Percentiles rank a stretch among this genome's conserved stretches.
phyloP scores from a whole-genome alignment of 2,329 filamentous ascomycete genomes.

The Parafenestella ontariensis region DNA sequence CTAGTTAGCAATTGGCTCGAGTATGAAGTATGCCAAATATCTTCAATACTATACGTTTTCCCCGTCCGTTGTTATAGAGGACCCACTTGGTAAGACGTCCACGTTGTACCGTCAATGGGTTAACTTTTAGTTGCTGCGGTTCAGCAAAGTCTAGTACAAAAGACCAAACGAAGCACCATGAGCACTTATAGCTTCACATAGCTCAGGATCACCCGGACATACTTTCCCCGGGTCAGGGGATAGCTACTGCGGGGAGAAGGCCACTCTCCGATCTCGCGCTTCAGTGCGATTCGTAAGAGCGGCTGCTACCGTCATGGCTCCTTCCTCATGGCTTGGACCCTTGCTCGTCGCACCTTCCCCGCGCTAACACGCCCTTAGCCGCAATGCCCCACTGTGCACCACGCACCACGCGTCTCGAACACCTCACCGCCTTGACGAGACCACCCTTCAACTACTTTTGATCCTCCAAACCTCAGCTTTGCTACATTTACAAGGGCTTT shows the following conservation, averaged over 20 bases:
- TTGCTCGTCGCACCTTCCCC: slow-evolving; percentile 26
- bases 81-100: no score
- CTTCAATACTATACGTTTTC: no score
- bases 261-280: slow-evolving; percentile 1
- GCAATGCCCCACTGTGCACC: slow-evolving; percentile 16
- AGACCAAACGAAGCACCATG: no score
- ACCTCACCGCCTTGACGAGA: slow-evolving; percentile 24
- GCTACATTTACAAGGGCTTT: not conserved
- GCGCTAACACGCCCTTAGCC: slow-evolving; percentile 19
- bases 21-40: no score
- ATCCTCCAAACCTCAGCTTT: not conserved
- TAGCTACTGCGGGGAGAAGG: not conserved
- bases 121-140: no score
- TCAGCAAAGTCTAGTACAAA: no score
- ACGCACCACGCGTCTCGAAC: slow-evolving; percentile 12
- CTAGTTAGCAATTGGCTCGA: no score
- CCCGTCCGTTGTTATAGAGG: no score
- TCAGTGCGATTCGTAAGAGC: not conserved
- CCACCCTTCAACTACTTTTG: slow-evolving; percentile 10
- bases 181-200: not conserved
- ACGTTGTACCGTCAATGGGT: no score
- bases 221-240: slow-evolving; percentile 1
- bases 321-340: slow-evolving; percentile 11
- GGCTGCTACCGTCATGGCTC: not conserved
- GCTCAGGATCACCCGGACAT: not conserved